Conservation (phyloP, 2,329 filamentous ascomycete species). For the Elsinoe fawcettii region DNA sequence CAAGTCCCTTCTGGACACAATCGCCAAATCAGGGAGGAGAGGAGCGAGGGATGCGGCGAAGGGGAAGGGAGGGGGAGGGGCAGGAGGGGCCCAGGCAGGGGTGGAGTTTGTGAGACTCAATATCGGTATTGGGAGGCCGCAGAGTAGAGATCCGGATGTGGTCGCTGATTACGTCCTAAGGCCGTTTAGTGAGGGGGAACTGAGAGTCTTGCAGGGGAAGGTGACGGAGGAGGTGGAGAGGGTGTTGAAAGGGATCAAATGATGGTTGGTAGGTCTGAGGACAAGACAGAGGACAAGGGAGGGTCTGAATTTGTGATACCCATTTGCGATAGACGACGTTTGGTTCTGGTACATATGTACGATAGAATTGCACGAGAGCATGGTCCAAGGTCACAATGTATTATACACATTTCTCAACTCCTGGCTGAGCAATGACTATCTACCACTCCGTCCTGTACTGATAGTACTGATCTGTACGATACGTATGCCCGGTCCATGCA, state of each 20-base stretch:
- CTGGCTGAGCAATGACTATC: background rate
- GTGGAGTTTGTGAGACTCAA: slow-evolving; percentile 51
- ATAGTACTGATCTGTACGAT: background rate
- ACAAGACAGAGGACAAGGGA: background rate
- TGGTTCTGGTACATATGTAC: background rate
- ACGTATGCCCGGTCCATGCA: too few species aligned
- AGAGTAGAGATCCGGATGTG: slow-evolving; percentile 54
- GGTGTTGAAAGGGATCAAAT: slow-evolving; percentile 30
- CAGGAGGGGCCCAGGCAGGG: slow-evolving; percentile 68
- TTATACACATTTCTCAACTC: background rate
- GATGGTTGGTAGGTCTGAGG: background rate
- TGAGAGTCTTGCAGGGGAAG: slow-evolving; percentile 39
- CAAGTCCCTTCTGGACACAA: slow-evolving; percentile 66
- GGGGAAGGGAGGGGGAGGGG: background rate
- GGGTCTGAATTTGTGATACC: background rate
- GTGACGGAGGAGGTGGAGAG: slow-evolving; percentile 27
- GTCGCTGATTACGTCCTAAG: slow-evolving; percentile 73
- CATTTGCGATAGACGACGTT: background rate
- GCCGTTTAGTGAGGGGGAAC: slow-evolving; percentile 52
- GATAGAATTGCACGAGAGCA: background rate
- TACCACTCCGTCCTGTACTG: background rate
- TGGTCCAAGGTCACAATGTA: background rate
- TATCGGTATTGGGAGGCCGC: slow-evolving; percentile 80
- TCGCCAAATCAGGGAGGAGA: slow-evolving; percentile 28
- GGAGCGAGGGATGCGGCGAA: slow-evolving; percentile 44